A percentile compares a stretch with the other conserved stretches of the same genome.
phyloP scores from a whole-genome alignment of 2,329 filamentous ascomycete genomes.

The Orbilia oligospora region DNA sequence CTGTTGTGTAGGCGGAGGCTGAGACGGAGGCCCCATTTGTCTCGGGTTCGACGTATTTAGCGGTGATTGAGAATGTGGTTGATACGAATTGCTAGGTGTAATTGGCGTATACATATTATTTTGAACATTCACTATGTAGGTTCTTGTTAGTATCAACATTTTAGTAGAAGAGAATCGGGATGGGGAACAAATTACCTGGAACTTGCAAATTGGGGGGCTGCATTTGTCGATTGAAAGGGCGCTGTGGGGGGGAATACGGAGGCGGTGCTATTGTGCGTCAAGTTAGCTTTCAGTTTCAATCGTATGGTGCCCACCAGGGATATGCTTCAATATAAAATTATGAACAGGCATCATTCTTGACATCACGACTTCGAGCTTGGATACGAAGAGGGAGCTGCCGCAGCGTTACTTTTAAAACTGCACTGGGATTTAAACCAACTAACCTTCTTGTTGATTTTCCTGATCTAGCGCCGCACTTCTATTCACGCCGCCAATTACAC shows the following conservation, averaged over 20 bases:
- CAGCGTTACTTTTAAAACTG: not conserved
- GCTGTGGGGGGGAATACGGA: slow-evolving; percentile 58
- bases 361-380: not conserved
- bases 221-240: slow-evolving; percentile 58
- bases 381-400: not conserved
- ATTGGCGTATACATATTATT: slow-evolving; percentile 59
- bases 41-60: slow-evolving; percentile 47
- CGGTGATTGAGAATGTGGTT: slow-evolving; percentile 57
- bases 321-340: not conserved
- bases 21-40: slow-evolving; percentile 29
- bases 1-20: slow-evolving; percentile 28
- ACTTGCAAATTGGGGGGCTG: slow-evolving; percentile 59
- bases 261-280: slow-evolving; percentile 42
- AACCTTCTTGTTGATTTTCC: slow-evolving; percentile 51
- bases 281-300: slow-evolving; percentile 13
- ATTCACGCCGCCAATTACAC: slow-evolving; percentile 60
- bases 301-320: not conserved
- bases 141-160: not conserved
- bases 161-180: not conserved
- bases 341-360: not conserved
- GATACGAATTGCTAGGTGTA: slow-evolving; percentile 59
- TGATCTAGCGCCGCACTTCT: slow-evolving; percentile 55
- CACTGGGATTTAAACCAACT: slow-evolving; percentile 1
- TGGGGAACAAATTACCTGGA: slow-evolving; percentile 29
- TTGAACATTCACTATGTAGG: slow-evolving; percentile 51